Evolutionary conservation across 2,329 filamentous ascomycete genomes (phyloP).

Genomic region (Ceratocystis harringtonii): DNA sequence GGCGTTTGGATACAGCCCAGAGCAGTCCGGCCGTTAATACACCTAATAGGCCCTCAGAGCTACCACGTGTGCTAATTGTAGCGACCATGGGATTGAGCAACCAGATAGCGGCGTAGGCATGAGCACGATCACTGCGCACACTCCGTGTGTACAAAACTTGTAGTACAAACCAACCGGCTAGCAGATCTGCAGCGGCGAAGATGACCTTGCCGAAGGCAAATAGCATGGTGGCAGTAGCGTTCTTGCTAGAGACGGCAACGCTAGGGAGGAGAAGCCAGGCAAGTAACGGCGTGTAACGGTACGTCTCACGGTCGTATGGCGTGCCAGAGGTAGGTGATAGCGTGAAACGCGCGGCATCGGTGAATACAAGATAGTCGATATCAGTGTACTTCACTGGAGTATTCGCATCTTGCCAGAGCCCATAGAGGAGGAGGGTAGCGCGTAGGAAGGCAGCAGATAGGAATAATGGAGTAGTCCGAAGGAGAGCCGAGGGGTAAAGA

Average conservation of each 20-base stretch:
- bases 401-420: conserved; percentile 80
- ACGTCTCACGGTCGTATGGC: conserved; percentile 82
- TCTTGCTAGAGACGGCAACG: conserved; percentile 40
- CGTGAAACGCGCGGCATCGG: conserved; percentile 73
- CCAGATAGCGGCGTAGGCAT: conserved; percentile 77
- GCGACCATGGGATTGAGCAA: conserved; percentile 96
- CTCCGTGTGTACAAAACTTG: conserved; percentile 27
- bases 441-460: conserved; percentile 49
- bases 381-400: conserved; percentile 95
- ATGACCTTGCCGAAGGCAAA: conserved; percentile 79
- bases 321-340: conserved; percentile 33
- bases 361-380: conserved; percentile 98
- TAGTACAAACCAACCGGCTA: conserved; percentile 45
- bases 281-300: conserved; percentile 88
- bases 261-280: conserved; percentile 85
- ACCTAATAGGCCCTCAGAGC: conserved; percentile 78
- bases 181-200: conserved; percentile 69
- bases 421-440: conserved; percentile 63
- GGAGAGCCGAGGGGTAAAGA: conserved; percentile 10
- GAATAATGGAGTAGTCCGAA: conserved; percentile 31
- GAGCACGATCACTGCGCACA: conserved; percentile 35
- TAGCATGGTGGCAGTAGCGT: conserved; percentile 22
- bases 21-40: conserved; percentile 70
- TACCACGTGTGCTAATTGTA: conserved; percentile 86
- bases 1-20: conserved; percentile 58